Evolutionary conservation across 495 filamentous ascomycete species (phyloP).

Genomic region (Glutinoglossum americanum): DNA sequence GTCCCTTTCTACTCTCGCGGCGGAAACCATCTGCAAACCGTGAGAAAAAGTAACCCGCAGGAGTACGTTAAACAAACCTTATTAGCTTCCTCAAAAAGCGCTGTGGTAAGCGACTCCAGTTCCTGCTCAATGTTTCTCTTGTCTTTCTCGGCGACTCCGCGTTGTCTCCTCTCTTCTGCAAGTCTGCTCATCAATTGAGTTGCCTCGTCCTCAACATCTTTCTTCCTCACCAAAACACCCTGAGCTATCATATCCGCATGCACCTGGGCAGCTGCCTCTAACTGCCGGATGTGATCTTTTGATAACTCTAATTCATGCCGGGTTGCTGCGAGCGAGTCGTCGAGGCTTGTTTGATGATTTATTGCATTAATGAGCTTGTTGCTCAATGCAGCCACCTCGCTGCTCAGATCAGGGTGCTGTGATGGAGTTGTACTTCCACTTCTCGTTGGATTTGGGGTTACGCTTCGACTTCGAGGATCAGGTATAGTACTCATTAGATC

Average conservation of each 20-base stretch:
- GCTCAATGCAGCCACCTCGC: slow-evolving; percentile 76
- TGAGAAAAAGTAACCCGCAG: neutral
- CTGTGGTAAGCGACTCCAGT: slow-evolving; percentile 70
- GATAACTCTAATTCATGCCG: slow-evolving; percentile 67
- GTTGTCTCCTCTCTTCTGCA: slow-evolving; percentile 36
- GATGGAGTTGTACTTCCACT: slow-evolving; percentile 19
- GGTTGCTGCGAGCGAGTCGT: slow-evolving; percentile 67
- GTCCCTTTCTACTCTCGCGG: slow-evolving; percentile 49
- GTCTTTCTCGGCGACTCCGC: slow-evolving; percentile 40
- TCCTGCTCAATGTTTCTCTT: slow-evolving; percentile 61
- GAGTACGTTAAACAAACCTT: slow-evolving; percentile 24
- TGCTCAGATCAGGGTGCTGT: slow-evolving; percentile 58
- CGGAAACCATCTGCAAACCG: slow-evolving; percentile 60
- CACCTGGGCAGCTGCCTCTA: slow-evolving; percentile 47
- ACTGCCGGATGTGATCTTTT: slow-evolving; percentile 37
- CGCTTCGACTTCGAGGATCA: slow-evolving; percentile 24
- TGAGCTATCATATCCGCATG: slow-evolving; percentile 49
- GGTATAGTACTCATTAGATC: slow-evolving; percentile 24
- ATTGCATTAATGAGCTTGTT: slow-evolving; percentile 93
- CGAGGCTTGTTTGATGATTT: slow-evolving; percentile 84
- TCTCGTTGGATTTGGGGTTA: slow-evolving; percentile 18
- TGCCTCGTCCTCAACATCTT: slow-evolving; percentile 46
- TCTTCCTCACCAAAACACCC: slow-evolving; percentile 46
- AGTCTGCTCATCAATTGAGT: slow-evolving; percentile 44
- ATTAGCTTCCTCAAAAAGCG: slow-evolving; percentile 90